Conservation (phyloP, 371 early-diverging fungal genomes). For the Circinella minor region DNA sequence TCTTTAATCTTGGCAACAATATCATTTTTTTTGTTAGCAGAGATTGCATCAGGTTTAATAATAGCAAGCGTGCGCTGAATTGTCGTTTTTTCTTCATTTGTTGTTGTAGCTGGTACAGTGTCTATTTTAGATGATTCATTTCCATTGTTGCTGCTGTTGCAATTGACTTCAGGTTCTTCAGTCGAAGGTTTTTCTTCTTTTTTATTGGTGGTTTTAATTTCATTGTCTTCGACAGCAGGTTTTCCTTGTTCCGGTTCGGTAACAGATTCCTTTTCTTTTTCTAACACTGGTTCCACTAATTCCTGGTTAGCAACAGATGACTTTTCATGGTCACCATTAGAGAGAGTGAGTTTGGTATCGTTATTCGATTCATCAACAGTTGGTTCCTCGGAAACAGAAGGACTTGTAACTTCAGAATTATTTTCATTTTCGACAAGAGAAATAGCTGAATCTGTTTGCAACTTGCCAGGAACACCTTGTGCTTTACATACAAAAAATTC, state of each 20-base stretch:
- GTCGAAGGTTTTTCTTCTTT: too few relatives aligned
- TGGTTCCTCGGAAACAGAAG: neutral
- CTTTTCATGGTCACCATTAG: too few relatives aligned
- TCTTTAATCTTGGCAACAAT: conserved; percentile 60
- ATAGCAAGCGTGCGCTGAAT: conserved; percentile 38
- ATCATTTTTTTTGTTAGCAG: conserved; percentile 51
- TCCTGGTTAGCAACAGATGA: too few relatives aligned
- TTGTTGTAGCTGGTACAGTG: neutral
- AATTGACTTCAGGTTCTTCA: too few relatives aligned
- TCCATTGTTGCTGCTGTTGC: too few relatives aligned
- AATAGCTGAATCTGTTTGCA: conserved; percentile 3
- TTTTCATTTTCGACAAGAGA: neutral
- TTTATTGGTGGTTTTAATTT: too few relatives aligned
- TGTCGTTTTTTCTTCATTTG: neutral
- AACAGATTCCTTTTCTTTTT: too few relatives aligned
- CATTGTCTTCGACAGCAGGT: too few relatives aligned
- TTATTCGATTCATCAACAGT: neutral
- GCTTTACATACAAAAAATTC: neutral
- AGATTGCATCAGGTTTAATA: conserved; percentile 46
- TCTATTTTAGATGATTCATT: neutral
- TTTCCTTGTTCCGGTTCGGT: too few relatives aligned
- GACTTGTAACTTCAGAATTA: neutral
- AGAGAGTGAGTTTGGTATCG: neutral
- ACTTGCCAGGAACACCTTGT: neutral
- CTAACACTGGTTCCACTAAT: too few relatives aligned